phyloP scores from a whole-genome alignment of 495 filamentous ascomycete genomes.

The Xylaria acuta region DNA sequence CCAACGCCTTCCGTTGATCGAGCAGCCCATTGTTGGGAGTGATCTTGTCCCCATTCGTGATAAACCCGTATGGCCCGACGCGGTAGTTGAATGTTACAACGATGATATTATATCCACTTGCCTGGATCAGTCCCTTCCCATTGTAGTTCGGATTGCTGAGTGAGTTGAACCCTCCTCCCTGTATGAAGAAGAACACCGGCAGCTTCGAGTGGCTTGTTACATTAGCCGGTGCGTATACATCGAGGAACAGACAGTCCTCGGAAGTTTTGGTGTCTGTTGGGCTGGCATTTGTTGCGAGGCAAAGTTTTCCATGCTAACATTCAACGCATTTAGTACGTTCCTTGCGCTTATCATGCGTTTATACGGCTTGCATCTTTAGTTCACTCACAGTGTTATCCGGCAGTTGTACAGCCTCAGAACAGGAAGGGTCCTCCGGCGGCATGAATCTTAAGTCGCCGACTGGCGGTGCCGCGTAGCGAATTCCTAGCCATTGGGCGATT shows the following conservation, averaged over 20 bases:
- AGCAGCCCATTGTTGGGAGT: slow-evolving; percentile 65
- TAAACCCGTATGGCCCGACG: slow-evolving; percentile 48
- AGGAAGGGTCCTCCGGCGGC: slow-evolving; percentile 59
- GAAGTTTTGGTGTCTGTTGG: slow-evolving; percentile 43
- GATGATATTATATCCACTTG: slow-evolving; percentile 63
- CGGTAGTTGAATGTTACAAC: slow-evolving; percentile 71
- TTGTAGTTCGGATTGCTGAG: slow-evolving; percentile 65
- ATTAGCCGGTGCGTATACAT: slow-evolving; percentile 67
- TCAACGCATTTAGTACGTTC: slow-evolving; percentile 10
- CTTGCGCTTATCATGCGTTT: neutral
- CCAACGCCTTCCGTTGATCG: slow-evolving; percentile 71
- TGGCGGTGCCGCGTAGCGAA: slow-evolving; percentile 69
- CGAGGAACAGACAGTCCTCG: slow-evolving; percentile 68
- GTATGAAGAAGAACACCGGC: slow-evolving; percentile 71
- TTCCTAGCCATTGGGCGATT: slow-evolving; percentile 68
- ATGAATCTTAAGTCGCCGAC: slow-evolving; percentile 64
- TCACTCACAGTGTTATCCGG: slow-evolving; percentile 32
- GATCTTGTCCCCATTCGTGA: slow-evolving; percentile 36
- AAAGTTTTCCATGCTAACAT: slow-evolving; percentile 36
- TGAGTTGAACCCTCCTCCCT: slow-evolving; percentile 70
- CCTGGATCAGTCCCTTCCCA: slow-evolving; percentile 60
- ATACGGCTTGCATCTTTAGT: neutral
- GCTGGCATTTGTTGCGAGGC: slow-evolving; percentile 27
- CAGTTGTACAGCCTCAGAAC: slow-evolving; percentile 28
- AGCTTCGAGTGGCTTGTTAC: slow-evolving; percentile 53